phyloP scores from a whole-genome alignment of 148 eudicot species.

The Simmondsia chinensis region DNA sequence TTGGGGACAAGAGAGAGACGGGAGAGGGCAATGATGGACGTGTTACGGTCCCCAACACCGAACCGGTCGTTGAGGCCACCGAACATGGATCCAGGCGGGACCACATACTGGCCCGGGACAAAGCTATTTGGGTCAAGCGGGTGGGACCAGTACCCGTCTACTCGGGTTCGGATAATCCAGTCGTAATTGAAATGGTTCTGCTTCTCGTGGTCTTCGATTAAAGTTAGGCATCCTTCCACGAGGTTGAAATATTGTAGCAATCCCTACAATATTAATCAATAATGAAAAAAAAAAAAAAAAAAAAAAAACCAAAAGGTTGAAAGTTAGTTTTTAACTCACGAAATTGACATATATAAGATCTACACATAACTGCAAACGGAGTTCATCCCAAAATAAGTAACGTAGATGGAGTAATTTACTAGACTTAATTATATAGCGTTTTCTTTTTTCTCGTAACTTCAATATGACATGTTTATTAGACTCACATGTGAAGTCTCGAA shows the following conservation, averaged over 20 bases:
- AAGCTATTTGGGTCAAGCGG: constrained; percentile 50
- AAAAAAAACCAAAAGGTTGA: background rate
- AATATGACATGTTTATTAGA: no score
- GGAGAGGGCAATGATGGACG: constrained; percentile 69
- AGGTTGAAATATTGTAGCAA: constrained; percentile 80
- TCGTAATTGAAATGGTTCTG: constrained; percentile 64
- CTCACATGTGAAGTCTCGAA: no score
- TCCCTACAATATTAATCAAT: constrained; percentile 38
- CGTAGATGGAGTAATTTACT: no score
- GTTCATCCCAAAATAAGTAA: background rate
- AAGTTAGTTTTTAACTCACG: background rate
- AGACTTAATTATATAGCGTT: no score
- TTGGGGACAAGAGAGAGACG: constrained; percentile 67
- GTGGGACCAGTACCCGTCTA: constrained; percentile 79
- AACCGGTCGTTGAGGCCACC: constrained; percentile 86
- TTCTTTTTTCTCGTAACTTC: no score
- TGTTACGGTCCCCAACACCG: constrained; percentile 67
- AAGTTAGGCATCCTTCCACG: constrained; percentile 76
- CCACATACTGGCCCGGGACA: constrained; percentile 49
- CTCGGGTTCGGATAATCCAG: constrained; percentile 94
- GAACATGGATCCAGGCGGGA: constrained; percentile 72
- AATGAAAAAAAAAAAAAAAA: background rate
- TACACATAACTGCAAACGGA: no score
- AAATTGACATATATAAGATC: no score
- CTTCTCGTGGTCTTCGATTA: constrained; percentile 52